A percentile compares a stretch with the other conserved stretches of the same genome.
Evolutionary conservation across 257 asterid genomes (phyloP).

Genomic region (Solanum arcanum): DNA sequence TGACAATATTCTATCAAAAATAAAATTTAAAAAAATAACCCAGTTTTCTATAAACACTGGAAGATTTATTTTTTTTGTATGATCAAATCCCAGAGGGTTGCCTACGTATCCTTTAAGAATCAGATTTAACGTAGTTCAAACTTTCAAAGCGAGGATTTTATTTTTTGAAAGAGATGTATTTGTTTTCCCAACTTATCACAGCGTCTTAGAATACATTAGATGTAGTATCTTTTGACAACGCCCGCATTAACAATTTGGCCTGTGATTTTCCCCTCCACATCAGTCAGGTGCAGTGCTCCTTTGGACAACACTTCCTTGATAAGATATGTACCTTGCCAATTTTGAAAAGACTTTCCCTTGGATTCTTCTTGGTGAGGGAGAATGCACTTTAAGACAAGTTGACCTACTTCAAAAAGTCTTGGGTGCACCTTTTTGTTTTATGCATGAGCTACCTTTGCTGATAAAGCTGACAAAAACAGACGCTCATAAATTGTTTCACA

Average conservation of each 20-base stretch:
- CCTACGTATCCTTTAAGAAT: neutral
- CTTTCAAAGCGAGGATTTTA: neutral
- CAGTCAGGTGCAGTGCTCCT: neutral
- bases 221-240: neutral
- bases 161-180: neutral
- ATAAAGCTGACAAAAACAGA: neutral
- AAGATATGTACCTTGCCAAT: neutral
- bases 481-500: fast-evolving
- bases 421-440: neutral
- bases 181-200: neutral
- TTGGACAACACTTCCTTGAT: neutral
- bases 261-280: neutral
- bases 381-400: neutral
- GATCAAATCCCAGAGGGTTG: neutral
- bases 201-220: neutral
- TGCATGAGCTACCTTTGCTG: neutral
- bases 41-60: neutral
- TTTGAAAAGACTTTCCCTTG: neutral
- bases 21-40: neutral
- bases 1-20: neutral
- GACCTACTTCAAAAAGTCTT: neutral
- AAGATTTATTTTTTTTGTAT: neutral
- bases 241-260: neutral
- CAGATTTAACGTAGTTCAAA: neutral
- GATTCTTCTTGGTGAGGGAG: neutral